Evolutionary conservation across 1,284 basidiomycete genomes (phyloP).

Genomic region (Ustanciosporium gigantosporum): DNA sequence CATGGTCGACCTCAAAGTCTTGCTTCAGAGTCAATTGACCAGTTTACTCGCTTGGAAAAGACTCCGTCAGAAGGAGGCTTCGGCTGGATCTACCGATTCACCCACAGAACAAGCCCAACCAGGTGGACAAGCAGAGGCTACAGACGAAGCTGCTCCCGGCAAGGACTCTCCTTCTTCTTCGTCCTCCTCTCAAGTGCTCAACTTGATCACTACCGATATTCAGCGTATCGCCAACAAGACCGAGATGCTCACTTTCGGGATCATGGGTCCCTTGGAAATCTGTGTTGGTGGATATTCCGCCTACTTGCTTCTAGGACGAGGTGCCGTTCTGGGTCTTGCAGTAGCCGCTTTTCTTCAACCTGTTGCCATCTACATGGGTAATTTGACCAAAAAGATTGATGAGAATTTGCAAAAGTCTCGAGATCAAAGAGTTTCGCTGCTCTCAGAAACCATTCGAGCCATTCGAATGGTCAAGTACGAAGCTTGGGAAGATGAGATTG

Average conservation of each 20-base stretch:
- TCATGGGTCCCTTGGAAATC: slow-evolving; percentile 33
- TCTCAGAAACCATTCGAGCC: slow-evolving; percentile 35
- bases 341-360: slow-evolving; percentile 24
- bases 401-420: slow-evolving; percentile 22
- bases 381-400: slow-evolving; percentile 19
- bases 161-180: background rate
- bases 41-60: slow-evolving; percentile 27
- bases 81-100: background rate
- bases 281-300: slow-evolving; percentile 24
- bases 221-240: slow-evolving; percentile 10
- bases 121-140: background rate
- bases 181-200: slow-evolving; percentile 18
- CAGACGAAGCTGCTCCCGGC: background rate
- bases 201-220: slow-evolving; percentile 32
- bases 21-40: slow-evolving; percentile 17
- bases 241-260: slow-evolving; percentile 21
- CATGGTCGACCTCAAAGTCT: slow-evolving; percentile 6
- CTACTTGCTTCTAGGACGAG: slow-evolving; percentile 22
- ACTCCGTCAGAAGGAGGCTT: slow-evolving; percentile 27
- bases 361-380: slow-evolving; percentile 14
- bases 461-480: slow-evolving; percentile 47
- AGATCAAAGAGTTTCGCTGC: slow-evolving; percentile 27
- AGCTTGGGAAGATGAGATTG: slow-evolving; percentile 38
- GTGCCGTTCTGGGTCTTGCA: slow-evolving; percentile 20
- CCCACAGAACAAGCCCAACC: background rate